phyloP scores from a whole-genome alignment of 164 flowering plant species.

The Piper betle region DNA sequence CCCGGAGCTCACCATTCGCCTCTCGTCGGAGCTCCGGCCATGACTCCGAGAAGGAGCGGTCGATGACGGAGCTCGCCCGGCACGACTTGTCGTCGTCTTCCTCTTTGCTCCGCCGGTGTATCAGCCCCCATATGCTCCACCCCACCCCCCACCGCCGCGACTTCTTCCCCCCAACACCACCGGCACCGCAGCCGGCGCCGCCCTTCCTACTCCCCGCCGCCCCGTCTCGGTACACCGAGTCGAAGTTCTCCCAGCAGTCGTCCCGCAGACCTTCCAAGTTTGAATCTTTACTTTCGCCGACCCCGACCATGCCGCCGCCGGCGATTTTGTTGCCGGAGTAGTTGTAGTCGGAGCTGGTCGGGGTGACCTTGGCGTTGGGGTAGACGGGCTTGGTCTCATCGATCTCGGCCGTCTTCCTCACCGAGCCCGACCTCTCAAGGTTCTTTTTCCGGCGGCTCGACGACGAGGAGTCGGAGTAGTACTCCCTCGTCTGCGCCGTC shows the following conservation, averaged over 20 bases:
- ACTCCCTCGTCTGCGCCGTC: slow-evolving; percentile 76
- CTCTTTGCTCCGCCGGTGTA: slow-evolving; percentile 44
- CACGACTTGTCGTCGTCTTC: slow-evolving; percentile 59
- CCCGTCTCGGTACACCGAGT: slow-evolving; percentile 33
- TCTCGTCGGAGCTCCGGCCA: slow-evolving; percentile 67
- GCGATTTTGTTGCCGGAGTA: slow-evolving; percentile 20
- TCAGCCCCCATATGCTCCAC: slow-evolving; percentile 84
- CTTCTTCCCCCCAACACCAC: slow-evolving; percentile 27
- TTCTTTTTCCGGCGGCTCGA: slow-evolving; percentile 44
- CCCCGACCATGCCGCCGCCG: slow-evolving; percentile 9
- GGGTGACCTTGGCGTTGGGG: slow-evolving; percentile 44
- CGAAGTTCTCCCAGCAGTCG: slow-evolving; percentile 57
- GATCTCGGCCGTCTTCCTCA: slow-evolving; percentile 56
- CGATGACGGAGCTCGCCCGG: slow-evolving; percentile 50
- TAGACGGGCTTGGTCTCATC: slow-evolving; percentile 44
- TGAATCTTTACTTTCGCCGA: slow-evolving; percentile 33
- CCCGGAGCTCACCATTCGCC: slow-evolving; percentile 27
- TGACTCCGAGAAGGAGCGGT: slow-evolving; percentile 70
- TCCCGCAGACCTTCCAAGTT: slow-evolving; percentile 60
- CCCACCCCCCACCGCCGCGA: slow-evolving; percentile 66
- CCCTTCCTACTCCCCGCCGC: slow-evolving; percentile 29
- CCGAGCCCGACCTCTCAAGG: slow-evolving; percentile 61
- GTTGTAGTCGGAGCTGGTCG: slow-evolving; percentile 28
- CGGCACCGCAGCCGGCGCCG: slow-evolving; percentile 1
- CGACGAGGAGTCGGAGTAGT: slow-evolving; percentile 65